A percentile compares a stretch with the other conserved stretches of the same genome.
Evolutionary conservation across 225 moss, liverwort and hornwort species (phyloP).

Genomic region (Polytrichum commune): DNA sequence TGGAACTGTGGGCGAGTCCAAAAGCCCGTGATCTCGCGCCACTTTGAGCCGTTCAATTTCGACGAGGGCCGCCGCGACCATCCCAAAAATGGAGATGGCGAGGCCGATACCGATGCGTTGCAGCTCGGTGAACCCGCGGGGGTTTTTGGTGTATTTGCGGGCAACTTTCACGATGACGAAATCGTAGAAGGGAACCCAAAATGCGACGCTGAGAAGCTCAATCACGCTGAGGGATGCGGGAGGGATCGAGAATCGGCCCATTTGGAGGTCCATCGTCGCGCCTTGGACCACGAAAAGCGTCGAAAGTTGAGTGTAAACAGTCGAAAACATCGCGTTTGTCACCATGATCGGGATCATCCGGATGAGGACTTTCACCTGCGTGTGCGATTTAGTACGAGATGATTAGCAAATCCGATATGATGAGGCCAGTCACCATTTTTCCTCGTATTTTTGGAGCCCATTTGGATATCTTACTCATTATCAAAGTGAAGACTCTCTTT

Average conservation of each 20-base stretch:
- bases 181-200: conserved; percentile 20
- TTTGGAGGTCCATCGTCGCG: conserved; percentile 16
- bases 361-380: conserved; percentile 15
- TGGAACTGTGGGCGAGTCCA: not conserved
- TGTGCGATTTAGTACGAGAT: too few species aligned
- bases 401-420: too few species aligned
- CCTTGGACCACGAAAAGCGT: conserved; percentile 16
- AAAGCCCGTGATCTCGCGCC: conserved; percentile 8
- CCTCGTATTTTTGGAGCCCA: too few species aligned
- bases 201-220: conserved; percentile 1
- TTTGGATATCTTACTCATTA: too few species aligned
- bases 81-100: conserved; percentile 11
- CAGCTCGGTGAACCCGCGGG: conserved; percentile 4
- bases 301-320: conserved; percentile 15
- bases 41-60: conserved; percentile 16
- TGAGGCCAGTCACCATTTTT: too few species aligned
- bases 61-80: conserved; percentile 16
- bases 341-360: conserved; percentile 20
- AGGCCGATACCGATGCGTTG: conserved; percentile 22
- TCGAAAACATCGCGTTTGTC: conserved; percentile 16
- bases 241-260: conserved; percentile 21
- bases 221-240: conserved; percentile 5
- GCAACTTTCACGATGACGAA: conserved; percentile 11
- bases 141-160: conserved; percentile 5
- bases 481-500: too few species aligned